Conservation (phyloP, 2,329 filamentous ascomycete genomes). For the Beauveria sp. region DNA sequence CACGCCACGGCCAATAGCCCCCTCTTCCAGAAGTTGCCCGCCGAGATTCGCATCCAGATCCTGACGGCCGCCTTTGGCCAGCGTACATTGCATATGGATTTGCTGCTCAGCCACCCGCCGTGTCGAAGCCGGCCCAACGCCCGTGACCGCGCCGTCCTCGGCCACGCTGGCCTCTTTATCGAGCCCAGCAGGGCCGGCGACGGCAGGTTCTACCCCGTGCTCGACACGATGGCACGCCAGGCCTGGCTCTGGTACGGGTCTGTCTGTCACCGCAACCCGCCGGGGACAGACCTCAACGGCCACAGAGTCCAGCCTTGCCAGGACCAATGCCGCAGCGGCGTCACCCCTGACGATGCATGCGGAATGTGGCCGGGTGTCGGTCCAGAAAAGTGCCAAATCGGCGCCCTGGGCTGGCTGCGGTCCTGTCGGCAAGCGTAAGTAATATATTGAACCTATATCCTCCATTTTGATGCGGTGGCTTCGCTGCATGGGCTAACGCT, state of each 20-base stretch:
- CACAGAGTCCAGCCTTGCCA: slow-evolving; percentile 13
- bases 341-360: slow-evolving; percentile 12
- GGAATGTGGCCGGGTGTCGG: slow-evolving; percentile 16
- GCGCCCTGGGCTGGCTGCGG: slow-evolving; percentile 24
- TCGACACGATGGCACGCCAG: slow-evolving; percentile 5
- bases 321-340: slow-evolving; percentile 16
- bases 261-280: slow-evolving; percentile 19
- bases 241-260: slow-evolving; percentile 21
- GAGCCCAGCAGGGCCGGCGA: slow-evolving; percentile 6
- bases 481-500: not conserved
- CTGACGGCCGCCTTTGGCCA: slow-evolving; percentile 18
- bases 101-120: slow-evolving; percentile 15
- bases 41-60: slow-evolving; percentile 26
- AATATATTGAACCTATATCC: not conserved
- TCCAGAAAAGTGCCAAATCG: slow-evolving; percentile 17
- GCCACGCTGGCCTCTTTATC: slow-evolving; percentile 1
- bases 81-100: slow-evolving; percentile 19
- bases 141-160: not conserved
- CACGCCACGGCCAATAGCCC: slow-evolving; percentile 13
- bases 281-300: not conserved
- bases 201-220: not conserved
- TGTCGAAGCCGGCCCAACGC: not conserved
- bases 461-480: not conserved
- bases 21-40: slow-evolving; percentile 25
- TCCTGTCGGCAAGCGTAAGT: slow-evolving; percentile 23